Base-by-base conservation (phyloP, 1,284 basidiomycete genomes). In the Golubevia pallescens region DNA sequence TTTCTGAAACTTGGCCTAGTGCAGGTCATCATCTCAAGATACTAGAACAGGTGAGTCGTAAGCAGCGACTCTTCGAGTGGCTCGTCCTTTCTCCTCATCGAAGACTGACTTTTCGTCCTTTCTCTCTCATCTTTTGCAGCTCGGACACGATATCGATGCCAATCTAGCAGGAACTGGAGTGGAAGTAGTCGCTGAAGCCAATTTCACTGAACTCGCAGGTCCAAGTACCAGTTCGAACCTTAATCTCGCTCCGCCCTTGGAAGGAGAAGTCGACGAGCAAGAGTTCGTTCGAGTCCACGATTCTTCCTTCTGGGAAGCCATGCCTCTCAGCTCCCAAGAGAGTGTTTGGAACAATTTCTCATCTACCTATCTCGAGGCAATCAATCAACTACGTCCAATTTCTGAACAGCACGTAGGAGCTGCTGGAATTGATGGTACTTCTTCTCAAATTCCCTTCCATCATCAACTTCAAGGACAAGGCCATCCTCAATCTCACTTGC, bases 271-370 rank as follows among this genome's bases (percentile, higher is more conserved):
- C 19, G 64, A 68, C 38, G 67, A 69, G n/a, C 68, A 62, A 1
- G 72, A 69, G 3, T 69, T 69, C 19, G 65, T 74, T 55, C 65
- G 68, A 57, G 58, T 74, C 21, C 72, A 74, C 65, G 72, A 74
- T 48, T 67, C 72, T 16, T 69, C 69, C 61, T 74, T 71, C 28
- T 74, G 72, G 72, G 72, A 70, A 38, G 69, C 69, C 2, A 74
- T 74, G 72, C 72, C 72, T 13, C 20, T 74, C 3, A 62, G 66
- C 13, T 71, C 72, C 1, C 69, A 74, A 60, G 69, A 74, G 20
- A 60, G 69, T 19, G 63, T 74, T 2, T 74, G 72, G 72, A 70
- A 69, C 58, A 74, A 71, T 66, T 74, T 74, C 56, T 70, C 69
- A 13, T 64, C 42, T 42, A 70, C 72, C 1, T 74, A 74, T 66